Evolutionary conservation across 75 land plant species (phyloP).

Genomic region (Chamaecyparis obtusa): DNA sequence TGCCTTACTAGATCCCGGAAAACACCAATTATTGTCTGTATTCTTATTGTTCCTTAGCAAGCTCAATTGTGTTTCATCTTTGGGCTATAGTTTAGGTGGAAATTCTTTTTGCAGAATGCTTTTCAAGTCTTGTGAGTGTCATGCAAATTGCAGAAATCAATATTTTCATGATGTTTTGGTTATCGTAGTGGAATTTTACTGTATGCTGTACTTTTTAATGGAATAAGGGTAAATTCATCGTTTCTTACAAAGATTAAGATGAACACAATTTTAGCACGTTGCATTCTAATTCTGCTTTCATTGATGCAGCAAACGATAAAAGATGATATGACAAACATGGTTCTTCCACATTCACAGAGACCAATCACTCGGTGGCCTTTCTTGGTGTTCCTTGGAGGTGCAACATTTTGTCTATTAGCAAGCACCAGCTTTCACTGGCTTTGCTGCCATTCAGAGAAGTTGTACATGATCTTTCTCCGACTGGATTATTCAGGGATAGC

Average conservation of each 20-base stretch:
- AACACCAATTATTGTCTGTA: not conserved
- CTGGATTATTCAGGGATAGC: conserved; percentile 90
- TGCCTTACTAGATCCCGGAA: not conserved
- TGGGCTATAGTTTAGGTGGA: not conserved
- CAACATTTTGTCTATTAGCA: conserved; percentile 88
- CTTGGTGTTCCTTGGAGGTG: conserved; percentile 74
- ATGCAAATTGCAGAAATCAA: not conserved
- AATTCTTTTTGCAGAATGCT: not conserved
- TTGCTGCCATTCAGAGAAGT: conserved; percentile 70
- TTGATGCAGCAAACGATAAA: conserved; percentile 34
- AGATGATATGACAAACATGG: conserved; percentile 27
- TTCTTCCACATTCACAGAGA: conserved; percentile 18
- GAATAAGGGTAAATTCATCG: not conserved
- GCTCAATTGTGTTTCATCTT: not conserved
- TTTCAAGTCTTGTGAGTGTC: not conserved
- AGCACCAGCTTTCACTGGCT: conserved; percentile 84
- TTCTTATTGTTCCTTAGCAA: not conserved
- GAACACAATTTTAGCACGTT: not conserved
- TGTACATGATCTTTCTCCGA: conserved; percentile 49
- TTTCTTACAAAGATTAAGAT: not conserved
- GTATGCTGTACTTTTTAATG: not conserved
- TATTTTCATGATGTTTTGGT: not conserved
- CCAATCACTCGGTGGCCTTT: conserved; percentile 73
- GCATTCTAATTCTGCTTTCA: not conserved
- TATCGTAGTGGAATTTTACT: not conserved